Evolutionary conservation across 352 stramenopile genomes (phyloP).

Genomic region (Labyrinthula sp.): DNA sequence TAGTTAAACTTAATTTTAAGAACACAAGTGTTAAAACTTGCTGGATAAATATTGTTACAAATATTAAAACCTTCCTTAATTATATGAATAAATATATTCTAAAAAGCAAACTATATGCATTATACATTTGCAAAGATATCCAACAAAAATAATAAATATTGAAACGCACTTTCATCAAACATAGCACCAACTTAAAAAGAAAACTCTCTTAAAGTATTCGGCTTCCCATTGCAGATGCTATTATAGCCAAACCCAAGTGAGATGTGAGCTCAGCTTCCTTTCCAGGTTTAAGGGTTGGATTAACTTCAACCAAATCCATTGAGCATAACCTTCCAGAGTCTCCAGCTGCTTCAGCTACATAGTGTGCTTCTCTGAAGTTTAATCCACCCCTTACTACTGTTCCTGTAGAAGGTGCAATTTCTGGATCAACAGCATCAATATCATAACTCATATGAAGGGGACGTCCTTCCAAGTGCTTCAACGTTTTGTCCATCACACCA

Average conservation of each 20-base stretch:
- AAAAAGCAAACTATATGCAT: no score
- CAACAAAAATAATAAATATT: no score
- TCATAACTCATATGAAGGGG: constrained; percentile 89
- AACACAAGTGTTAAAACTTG: no score
- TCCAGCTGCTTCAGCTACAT: constrained; percentile 68
- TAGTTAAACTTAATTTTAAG: no score
- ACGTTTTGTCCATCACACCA: constrained; percentile 77
- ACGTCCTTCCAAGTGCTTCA: constrained; percentile 65
- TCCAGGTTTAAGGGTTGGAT: constrained; percentile 51
- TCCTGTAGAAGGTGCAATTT: constrained; percentile 75
- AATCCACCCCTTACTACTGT: constrained; percentile 77
- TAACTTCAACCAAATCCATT: constrained; percentile 79
- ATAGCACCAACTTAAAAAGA: no score
- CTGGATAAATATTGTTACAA: no score
- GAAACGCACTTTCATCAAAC: no score
- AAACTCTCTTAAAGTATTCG: constrained; percentile 54
- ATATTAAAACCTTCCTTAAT: no score
- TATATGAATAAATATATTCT: no score
- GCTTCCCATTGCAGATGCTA: constrained; percentile 60
- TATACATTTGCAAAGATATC: no score
- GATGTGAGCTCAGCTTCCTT: constrained; percentile 48
- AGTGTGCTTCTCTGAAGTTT: constrained; percentile 84
- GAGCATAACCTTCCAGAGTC: constrained; percentile 48
- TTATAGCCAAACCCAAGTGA: constrained; percentile 62
- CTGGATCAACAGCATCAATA: constrained; percentile 85